phyloP scores from a whole-genome alignment of 169 alveolate genomes.

The Plasmodium inui region DNA sequence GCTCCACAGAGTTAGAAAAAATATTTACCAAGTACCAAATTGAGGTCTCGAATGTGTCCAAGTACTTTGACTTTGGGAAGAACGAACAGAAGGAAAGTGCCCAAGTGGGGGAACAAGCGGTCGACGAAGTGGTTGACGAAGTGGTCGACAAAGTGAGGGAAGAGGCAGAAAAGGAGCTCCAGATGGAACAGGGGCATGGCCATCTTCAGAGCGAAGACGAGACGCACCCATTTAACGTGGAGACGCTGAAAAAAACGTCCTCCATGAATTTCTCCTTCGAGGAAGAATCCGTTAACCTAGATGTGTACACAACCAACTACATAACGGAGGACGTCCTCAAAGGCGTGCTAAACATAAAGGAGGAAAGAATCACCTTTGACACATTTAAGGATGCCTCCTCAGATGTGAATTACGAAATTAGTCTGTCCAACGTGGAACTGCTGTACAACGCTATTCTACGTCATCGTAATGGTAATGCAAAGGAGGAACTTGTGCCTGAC shows the following conservation, averaged over 20 bases:
- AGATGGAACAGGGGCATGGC: neutral
- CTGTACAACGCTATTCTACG: slow-evolving; percentile 11
- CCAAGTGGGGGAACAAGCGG: neutral
- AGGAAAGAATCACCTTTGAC: slow-evolving; percentile 54
- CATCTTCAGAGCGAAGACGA: neutral
- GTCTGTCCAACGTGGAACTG: neutral
- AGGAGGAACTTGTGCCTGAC: neutral
- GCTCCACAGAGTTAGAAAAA: slow-evolving; percentile 42
- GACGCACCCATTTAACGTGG: neutral
- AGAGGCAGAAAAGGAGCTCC: neutral
- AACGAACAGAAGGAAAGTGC: slow-evolving; percentile 9
- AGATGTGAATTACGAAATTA: slow-evolving; percentile 46
- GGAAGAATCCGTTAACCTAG: slow-evolving; percentile 29
- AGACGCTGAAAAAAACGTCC: neutral
- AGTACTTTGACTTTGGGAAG: slow-evolving; percentile 42
- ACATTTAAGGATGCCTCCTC: slow-evolving; percentile 14
- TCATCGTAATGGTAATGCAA: neutral
- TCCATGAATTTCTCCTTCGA: neutral
- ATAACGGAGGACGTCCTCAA: slow-evolving; percentile 54
- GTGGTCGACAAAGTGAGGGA: too few relatives aligned
- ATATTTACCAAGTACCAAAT: slow-evolving; percentile 36
- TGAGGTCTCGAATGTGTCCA: slow-evolving; percentile 57
- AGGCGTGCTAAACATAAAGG: slow-evolving; percentile 19
- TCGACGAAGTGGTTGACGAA: neutral
- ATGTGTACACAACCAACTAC: slow-evolving; percentile 37